A percentile compares a stretch with the other conserved stretches of the same genome.
These are phyloP conservation scores for Colletotrichum sp. DNA, from an alignment of 2,329 filamentous ascomycete species.

Conservation along the genomic window DNA sequence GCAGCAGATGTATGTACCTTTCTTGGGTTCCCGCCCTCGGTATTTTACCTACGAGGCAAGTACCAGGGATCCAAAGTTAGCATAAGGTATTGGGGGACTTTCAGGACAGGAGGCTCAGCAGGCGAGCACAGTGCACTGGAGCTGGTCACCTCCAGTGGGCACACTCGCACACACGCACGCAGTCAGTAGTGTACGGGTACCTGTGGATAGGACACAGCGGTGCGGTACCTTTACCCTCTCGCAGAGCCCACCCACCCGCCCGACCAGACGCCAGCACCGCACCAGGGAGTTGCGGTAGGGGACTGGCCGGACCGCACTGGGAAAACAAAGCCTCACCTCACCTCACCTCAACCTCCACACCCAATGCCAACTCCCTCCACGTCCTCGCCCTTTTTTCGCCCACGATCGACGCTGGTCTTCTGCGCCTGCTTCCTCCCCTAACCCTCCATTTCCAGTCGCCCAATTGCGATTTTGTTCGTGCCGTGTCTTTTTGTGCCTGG, in stretches of 20 bases:
- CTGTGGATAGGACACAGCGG: neutral
- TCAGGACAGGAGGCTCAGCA: neutral
- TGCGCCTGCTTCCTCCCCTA: constrained; percentile 23
- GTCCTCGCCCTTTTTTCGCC: constrained; percentile 31
- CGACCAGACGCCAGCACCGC: neutral
- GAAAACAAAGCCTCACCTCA: constrained; percentile 49
- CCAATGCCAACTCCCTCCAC: constrained; percentile 29
- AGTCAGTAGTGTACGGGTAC: neutral
- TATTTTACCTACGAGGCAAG: neutral
- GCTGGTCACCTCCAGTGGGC: neutral
- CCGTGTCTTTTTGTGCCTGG: constrained; percentile 8
- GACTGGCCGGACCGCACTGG: constrained; percentile 8
- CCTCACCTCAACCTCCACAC: constrained; percentile 32
- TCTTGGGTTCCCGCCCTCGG: neutral
- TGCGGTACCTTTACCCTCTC: neutral
- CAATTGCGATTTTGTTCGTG: constrained; percentile 42
- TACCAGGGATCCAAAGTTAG: neutral
- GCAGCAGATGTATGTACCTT: constrained; percentile 1
- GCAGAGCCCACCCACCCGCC: neutral
- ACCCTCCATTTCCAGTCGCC: constrained; percentile 38
- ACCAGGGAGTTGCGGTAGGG: constrained; percentile 5
- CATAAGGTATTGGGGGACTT: neutral
- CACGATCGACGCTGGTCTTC: constrained; percentile 26
- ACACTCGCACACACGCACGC: neutral
- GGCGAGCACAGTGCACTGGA: neutral